Evolutionary conservation across 768 basidiomycete species (phyloP), one percentile per base, ranked within the genome.

Genomic region (Serendipita indica): DNA sequence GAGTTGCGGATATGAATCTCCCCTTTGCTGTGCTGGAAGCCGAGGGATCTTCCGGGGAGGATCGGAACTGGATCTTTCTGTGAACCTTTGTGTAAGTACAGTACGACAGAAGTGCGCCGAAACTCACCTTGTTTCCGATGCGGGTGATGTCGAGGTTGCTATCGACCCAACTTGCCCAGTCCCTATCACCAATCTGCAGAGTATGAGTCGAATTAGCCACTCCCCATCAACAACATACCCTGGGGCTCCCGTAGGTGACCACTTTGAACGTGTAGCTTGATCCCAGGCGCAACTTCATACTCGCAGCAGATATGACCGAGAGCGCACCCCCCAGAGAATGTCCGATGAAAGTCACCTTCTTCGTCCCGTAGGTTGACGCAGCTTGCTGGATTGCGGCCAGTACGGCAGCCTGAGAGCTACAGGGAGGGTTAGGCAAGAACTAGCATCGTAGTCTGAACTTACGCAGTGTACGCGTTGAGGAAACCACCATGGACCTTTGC

Each of bases 401-500:
- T 39, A 77, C 65, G 4, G 64, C 60, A 12, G 65, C 64, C 0
- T 76, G 75, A 10, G 75, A 73, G 58, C 77, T 77, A 34, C 13
- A 35, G 25, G 28, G 33, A n/a, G 35, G 18, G 18, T 59, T 10
- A 45, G 33, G n/a, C 7, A 22, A 1, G 7, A 20, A 28, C 37
- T 25, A 12, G 30, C 54, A 37, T 18, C 39, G 39, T 32, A 33
- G 35, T 32, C 22, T 46, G 7, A 25, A 27, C 28, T 30, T 3
- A 60, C 45, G n/a, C 57, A 10, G 73, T 72, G 35, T 78, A 77
- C 32, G 71, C 70, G 20, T 66, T 63, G 0, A 63, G 66, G 64
- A 79, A 78, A 3, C 77, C 77, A 41, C 62, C 67, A 62, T 79
- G 78, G 1, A 71, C 74, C 63, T 72, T 59, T 46, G 78, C 67